These are phyloP conservation scores for Pharnaceum exiguum DNA, from an alignment of 148 eudicot genomes.

Conservation along the genomic window DNA sequence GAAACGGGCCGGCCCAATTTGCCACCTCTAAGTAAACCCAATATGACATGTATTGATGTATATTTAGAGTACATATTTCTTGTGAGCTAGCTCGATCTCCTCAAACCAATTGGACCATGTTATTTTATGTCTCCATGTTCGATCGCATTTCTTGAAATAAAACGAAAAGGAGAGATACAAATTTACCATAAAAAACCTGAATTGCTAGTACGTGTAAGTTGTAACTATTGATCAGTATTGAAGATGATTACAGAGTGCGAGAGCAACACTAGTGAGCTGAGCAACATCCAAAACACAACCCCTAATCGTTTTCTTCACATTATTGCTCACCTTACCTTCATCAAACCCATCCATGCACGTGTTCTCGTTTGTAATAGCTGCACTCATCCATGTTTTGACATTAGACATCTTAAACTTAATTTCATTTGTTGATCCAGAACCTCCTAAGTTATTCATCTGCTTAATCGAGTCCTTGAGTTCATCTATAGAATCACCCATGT, in stretches of 20 bases:
- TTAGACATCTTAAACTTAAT: conserved; percentile 30
- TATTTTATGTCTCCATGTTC: too few relatives aligned
- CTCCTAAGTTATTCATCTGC: conserved; percentile 9
- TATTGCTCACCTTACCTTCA: conserved; percentile 18
- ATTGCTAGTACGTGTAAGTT: too few relatives aligned
- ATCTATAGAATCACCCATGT: conserved; percentile 25
- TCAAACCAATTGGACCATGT: too few relatives aligned
- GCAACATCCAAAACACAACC: conserved; percentile 13
- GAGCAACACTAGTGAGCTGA: conserved; percentile 36
- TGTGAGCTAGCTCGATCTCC: too few relatives aligned
- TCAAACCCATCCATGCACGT: conserved; percentile 54
- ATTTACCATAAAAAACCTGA: too few relatives aligned
- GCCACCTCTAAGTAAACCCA: too few relatives aligned
- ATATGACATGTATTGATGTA: too few relatives aligned
- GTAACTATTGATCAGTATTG: too few relatives aligned
- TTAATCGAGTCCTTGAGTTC: conserved; percentile 28
- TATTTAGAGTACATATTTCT: too few relatives aligned
- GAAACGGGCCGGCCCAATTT: too few relatives aligned
- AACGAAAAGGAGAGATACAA: too few relatives aligned
- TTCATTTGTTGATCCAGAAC: not conserved
- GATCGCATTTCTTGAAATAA: too few relatives aligned
- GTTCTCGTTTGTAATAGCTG: conserved; percentile 50
- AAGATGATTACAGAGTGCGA: conserved; percentile 43
- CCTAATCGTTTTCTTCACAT: conserved; percentile 27
- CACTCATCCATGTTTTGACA: conserved; percentile 53